These are phyloP conservation scores for Leucoagaricus sp. DNA, from an alignment of 1,284 basidiomycete species.

Conservation along the genomic window DNA sequence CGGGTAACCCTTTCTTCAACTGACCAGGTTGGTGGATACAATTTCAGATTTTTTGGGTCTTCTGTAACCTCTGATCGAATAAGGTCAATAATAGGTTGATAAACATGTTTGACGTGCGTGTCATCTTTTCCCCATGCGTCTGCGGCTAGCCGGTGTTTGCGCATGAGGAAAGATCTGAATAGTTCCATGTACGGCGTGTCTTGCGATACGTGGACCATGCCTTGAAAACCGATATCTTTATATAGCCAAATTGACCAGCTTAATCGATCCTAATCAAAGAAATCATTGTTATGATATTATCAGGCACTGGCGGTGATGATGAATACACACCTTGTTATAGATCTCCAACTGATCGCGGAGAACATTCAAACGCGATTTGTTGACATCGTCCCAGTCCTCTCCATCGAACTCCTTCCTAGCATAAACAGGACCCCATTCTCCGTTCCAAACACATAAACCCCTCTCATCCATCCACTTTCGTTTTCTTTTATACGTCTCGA, in stretches of 20 bases:
- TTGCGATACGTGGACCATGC: constrained; percentile 73
- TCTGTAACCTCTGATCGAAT: constrained; percentile 46
- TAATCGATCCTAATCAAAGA: constrained; percentile 51
- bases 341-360: constrained; percentile 74
- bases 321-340: constrained; percentile 55
- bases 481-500: constrained; percentile 64
- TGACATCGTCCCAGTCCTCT: constrained; percentile 59
- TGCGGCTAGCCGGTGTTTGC: constrained; percentile 63
- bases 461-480: constrained; percentile 66
- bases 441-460: constrained; percentile 75
- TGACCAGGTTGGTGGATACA: constrained; percentile 49
- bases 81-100: constrained; percentile 58
- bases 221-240: constrained; percentile 86
- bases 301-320: neutral
- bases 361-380: constrained; percentile 64
- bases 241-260: constrained; percentile 87
- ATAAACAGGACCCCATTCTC: constrained; percentile 72
- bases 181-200: constrained; percentile 72
- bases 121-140: constrained; percentile 72
- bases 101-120: constrained; percentile 52
- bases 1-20: constrained; percentile 49
- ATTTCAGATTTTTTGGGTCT: constrained; percentile 33
- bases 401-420: constrained; percentile 61
- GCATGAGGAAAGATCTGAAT: constrained; percentile 60
- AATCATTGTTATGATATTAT: constrained; percentile 2